These are phyloP conservation scores for Colletotrichum plurivorum DNA, from an alignment of 2,329 filamentous ascomycete genomes.

Conservation along the genomic window DNA sequence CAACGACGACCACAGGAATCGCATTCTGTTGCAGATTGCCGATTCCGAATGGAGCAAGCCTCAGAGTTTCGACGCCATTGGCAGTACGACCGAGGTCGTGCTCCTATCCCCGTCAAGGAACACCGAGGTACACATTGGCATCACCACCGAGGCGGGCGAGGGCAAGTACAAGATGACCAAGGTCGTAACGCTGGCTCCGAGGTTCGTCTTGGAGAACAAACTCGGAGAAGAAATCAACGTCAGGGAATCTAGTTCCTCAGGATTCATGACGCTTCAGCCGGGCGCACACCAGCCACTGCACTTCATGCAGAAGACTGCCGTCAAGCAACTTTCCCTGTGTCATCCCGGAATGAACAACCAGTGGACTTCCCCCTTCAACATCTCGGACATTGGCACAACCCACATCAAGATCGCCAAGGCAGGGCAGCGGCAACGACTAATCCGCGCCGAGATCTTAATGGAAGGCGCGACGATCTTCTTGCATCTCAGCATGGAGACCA, in stretches of 20 bases:
- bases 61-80: conserved; percentile 97
- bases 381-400: conserved; percentile 91
- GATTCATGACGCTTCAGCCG: conserved; percentile 82
- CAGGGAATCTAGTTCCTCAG: conserved; percentile 91
- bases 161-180: conserved; percentile 99
- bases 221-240: conserved; percentile 90
- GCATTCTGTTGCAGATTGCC: conserved; percentile 87
- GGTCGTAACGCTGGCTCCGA: conserved; percentile 91
- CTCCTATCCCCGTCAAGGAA: conserved; percentile 79
- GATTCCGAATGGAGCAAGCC: conserved; percentile 97
- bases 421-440: conserved; percentile 88
- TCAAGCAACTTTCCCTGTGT: conserved; percentile 93
- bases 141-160: conserved; percentile 90
- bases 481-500: conserved; percentile 89
- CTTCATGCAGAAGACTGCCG: conserved; percentile 85
- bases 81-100: conserved; percentile 90
- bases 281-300: conserved; percentile 89
- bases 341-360: conserved; percentile 96
- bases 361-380: conserved; percentile 98
- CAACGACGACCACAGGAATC: conserved; percentile 90
- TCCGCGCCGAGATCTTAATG: conserved; percentile 90
- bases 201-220: conserved; percentile 95
- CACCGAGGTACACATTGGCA: conserved; percentile 90
- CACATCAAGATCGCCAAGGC: conserved; percentile 95
- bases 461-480: conserved; percentile 95